Conservation (phyloP, 73 alveolate genomes). For the Paraurostyla sp. region DNA sequence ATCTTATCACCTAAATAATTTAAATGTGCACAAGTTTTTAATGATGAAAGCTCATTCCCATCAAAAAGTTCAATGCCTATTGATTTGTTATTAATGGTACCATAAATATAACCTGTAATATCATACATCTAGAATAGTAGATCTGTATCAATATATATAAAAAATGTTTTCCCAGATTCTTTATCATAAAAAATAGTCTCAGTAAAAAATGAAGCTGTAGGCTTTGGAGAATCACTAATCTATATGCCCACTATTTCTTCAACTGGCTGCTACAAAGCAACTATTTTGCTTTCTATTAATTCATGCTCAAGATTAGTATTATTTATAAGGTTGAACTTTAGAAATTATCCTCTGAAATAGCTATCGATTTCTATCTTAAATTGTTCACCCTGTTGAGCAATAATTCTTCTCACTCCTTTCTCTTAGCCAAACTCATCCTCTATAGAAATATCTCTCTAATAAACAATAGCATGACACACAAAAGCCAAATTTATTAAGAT, state of each 20-base stretch:
- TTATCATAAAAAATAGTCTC: not conserved
- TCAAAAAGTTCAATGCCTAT: not conserved
- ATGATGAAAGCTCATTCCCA: not conserved
- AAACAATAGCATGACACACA: too few relatives aligned
- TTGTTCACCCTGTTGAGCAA: not conserved
- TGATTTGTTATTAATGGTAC: not conserved
- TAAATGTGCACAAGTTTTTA: not conserved
- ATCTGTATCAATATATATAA: not conserved
- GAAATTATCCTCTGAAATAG: constrained; percentile 32
- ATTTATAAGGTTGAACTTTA: not conserved
- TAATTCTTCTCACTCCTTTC: not conserved
- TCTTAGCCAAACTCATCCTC: constrained; percentile 30
- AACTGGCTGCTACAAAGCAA: not conserved
- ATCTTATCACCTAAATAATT: not conserved
- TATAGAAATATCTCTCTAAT: not conserved
- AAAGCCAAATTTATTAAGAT: too few relatives aligned
- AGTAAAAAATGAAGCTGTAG: not conserved
- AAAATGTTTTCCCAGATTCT: not conserved
- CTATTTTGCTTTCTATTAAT: not conserved
- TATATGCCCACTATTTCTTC: not conserved
- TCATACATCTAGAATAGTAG: not conserved
- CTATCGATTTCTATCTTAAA: not conserved
- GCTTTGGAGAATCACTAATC: not conserved
- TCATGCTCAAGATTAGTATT: not conserved
- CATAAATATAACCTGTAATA: not conserved